Base-by-base conservation (phyloP, 495 filamentous ascomycete species). In the Darksidea phi region DNA sequence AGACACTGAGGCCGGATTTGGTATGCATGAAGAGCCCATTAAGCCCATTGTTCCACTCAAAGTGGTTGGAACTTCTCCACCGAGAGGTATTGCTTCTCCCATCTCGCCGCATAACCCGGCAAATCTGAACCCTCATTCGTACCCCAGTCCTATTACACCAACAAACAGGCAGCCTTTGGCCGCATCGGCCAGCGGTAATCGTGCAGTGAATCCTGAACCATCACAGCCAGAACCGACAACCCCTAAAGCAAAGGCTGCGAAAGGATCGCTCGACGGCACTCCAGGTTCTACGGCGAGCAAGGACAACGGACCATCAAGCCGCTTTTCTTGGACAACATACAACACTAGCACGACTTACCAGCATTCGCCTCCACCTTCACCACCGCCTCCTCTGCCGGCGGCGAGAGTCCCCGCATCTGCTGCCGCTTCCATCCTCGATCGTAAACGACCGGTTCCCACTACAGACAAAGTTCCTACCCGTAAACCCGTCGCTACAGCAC, bases 261-360 rank as follows among this genome's bases (percentile, higher is more conserved):
- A 59, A 32, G 60, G 66, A 32, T 66, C 61, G 11, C 48, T 66
- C 25, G 65, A 68, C n/a, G 50, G 28, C 13, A 66, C 59, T 18
- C 53, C 61, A 26, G 54, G n/a, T n/a, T 36, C 41, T 17, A 54
- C 50, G 15, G 23, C 45, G 11, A 59, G 64, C 36, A 59, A 52
- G 18, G 67, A 68, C 42, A 52, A 67, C 23, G 49, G 86, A 49
- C 86, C 84, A 7, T 68, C 71, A 0, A 91, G 87, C 54, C 87
- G 87, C 41, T 90, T 89, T 75, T 90, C 86, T 71, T 75, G 84
- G 47, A 87, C 87, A 15, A 90, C 88, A 2, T 86, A 87, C 68
- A 82, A 84, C n/a, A 78, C 83, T 2, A 80, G 77, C 12, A 78
- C 80, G 15, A 68, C 67, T 18, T 76, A 75, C 56, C 72, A 78